Evolutionary conservation across 2,329 filamentous ascomycete species (phyloP).

Genomic region (Microdochium trichocladiopsis): DNA sequence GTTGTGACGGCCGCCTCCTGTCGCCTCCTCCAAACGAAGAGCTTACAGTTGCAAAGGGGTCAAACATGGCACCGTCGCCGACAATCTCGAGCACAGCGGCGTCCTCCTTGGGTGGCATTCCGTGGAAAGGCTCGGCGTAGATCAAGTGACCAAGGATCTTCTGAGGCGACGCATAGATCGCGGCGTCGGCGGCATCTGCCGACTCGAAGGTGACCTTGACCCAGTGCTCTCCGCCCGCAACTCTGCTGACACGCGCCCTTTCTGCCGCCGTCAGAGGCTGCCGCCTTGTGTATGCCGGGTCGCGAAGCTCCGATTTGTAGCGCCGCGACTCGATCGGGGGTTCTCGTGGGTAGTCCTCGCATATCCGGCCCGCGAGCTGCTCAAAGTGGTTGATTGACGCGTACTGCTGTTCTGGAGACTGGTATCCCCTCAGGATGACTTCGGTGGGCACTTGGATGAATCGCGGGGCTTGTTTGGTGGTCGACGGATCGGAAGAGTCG

Average conservation of each 20-base stretch:
- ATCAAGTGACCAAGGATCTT: constrained; percentile 64
- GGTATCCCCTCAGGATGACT: constrained; percentile 79
- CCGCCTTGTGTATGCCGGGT: constrained; percentile 62
- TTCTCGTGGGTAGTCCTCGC: constrained; percentile 87
- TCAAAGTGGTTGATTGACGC: constrained; percentile 87
- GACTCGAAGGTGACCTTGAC: constrained; percentile 81
- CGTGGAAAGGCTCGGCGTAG: constrained; percentile 63
- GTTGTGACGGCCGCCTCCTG: constrained; percentile 1
- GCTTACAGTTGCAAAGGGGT: constrained; percentile 9
- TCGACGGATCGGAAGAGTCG: constrained; percentile 14
- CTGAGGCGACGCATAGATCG: constrained; percentile 64
- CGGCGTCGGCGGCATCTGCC: constrained; percentile 61
- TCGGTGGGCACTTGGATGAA: constrained; percentile 50
- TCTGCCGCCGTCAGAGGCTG: constrained; percentile 63
- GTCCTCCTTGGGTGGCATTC: constrained; percentile 57
- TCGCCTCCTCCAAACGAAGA: neutral
- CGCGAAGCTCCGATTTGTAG: constrained; percentile 68
- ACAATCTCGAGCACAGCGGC: constrained; percentile 51
- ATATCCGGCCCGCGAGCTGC: constrained; percentile 75
- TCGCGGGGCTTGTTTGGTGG: constrained; percentile 14
- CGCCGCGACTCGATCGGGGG: constrained; percentile 64
- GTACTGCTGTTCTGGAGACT: constrained; percentile 61
- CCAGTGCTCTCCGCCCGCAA: constrained; percentile 84
- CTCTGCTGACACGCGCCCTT: constrained; percentile 71
- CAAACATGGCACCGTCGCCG: constrained; percentile 26